Evolutionary conservation across 2,329 filamentous ascomycete genomes (phyloP), one percentile per base, ranked within the genome.

Genomic region (Verticillium longisporum): DNA sequence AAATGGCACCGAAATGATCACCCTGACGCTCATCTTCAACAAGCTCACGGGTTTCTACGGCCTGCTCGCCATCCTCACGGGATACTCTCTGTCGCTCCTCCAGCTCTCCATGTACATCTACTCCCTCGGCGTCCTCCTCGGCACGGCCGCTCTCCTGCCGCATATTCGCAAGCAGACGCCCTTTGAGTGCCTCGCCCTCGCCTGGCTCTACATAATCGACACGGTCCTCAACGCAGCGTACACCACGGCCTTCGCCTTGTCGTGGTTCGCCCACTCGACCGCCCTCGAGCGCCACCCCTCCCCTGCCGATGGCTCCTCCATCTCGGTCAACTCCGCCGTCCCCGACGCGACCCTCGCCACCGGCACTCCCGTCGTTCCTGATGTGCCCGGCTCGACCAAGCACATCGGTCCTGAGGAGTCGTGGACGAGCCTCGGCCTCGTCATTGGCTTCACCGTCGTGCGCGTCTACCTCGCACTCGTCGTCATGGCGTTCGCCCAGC

Each of bases 51-150:
- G 92, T 61, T 81, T 97, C 67, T 97, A 96, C 75, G 93, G 93
- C 66, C 82, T 97, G 54, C 88, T 97, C 67, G 92, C 93, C 62
- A 84, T 97, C 67, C 80, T 97, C 66, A 96, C 93, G 31, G 94
- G 94, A 72, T 92, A 91, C 75, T 81, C 88, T 67, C 86, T 97
- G 64, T 93, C 91, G 60, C 82, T 87, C 34, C 83, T 95, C 31
- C 94, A 97, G 75, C 83, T 97, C 61, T 90, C 89, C 61, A 95
- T 96, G 82, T 97, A 97, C 80, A 82, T 96, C 57, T 96, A 96
- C 81, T 95, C 90, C 32, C 82, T 95, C 63, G 68, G 85, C 64
- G 83, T 90, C 33, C 85, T 97, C 65, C 79, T 82, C 65, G 76
- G 89, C 55, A 83, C 91, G 66, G 80, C 84, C 58, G 83, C 86